Conservation (phyloP, 202 grass and related monocot species). For the Setaria italica region DNA sequence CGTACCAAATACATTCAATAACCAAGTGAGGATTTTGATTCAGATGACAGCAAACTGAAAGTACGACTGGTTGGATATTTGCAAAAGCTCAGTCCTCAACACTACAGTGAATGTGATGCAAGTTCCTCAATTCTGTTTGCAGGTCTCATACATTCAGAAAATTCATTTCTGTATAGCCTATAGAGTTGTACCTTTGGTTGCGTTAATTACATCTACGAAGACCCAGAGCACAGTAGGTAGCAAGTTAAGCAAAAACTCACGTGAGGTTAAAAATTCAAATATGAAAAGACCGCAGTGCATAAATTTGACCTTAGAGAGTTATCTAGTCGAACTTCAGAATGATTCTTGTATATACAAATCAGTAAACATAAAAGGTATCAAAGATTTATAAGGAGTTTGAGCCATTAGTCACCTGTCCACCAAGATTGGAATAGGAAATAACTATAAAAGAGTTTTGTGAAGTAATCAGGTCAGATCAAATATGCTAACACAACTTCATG, state of each 20-base stretch:
- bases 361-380: neutral
- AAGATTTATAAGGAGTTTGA: neutral
- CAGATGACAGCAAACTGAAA: neutral
- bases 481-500: slow-evolving; percentile 10
- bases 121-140: neutral
- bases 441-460: neutral
- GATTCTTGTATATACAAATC: neutral
- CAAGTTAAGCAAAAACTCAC: neutral
- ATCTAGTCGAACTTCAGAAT: neutral
- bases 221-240: neutral
- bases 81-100: neutral
- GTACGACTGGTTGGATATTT: neutral
- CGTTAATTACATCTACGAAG: slow-evolving; percentile 6
- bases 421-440: slow-evolving; percentile 11
- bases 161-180: neutral
- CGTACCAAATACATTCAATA: slow-evolving; percentile 1
- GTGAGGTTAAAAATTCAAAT: slow-evolving; percentile 16
- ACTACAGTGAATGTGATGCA: neutral
- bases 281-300: neutral
- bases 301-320: slow-evolving; percentile 18
- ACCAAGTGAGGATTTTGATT: neutral
- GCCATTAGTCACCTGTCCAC: slow-evolving; percentile 3
- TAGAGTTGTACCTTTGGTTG: slow-evolving; percentile 6
- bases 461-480: slow-evolving; percentile 16
- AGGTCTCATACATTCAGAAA: neutral